Base-by-base conservation (phyloP, 768 basidiomycete genomes). In the Termitomyces sp. region DNA sequence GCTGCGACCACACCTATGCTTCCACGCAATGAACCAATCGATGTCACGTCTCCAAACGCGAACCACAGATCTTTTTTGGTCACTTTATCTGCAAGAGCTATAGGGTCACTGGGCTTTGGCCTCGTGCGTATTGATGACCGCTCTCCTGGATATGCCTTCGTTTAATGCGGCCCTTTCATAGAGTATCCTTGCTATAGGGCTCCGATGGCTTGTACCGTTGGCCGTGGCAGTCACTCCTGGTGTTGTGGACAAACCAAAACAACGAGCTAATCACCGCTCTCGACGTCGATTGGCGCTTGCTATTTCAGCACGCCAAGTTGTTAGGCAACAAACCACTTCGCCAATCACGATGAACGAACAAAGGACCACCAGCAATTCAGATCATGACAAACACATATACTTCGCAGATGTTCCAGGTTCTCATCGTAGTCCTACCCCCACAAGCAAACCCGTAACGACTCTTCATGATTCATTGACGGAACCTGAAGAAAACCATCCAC, bases 171-270 rank as follows among this genome's bases (percentile, higher is more conserved):
- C 48, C 48, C 30, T 47, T 52, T 37, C n/a, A 51, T 51, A 80
- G 79, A 80, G 79, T 64, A 63, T 80, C 37, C 64, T 79, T 27
- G 76, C 74, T 44, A 74, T 80, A 52, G 78, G 76, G 71, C 53
- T 79, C 34, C 68, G 70, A 18, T 79, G 78, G 78, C 58, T 77
- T 43, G 48, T 75, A 33, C 76, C 75, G 44, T 54, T 65, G 16
- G 37, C 62, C 34, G 32, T 20, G 20, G 24, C 53, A 12, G 51
- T 46, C 27, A 48, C 48, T 24, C 45, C 57, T 26, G 16, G 44
- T 24, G 48, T 34, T n/a, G 44, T 24, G n/a, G 53, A 42, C 3
- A 53, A 20, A 16, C 26, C 14, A 30, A 14, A 30, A 24, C 60
- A 53, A 39, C 57, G 47, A 20, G 22, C 30, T 22, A 26, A 39